A percentile compares a stretch with the other conserved stretches of the same genome.
Conservation (phyloP, 2,329 filamentous ascomycete genomes). For the Westerdykella sp. region DNA sequence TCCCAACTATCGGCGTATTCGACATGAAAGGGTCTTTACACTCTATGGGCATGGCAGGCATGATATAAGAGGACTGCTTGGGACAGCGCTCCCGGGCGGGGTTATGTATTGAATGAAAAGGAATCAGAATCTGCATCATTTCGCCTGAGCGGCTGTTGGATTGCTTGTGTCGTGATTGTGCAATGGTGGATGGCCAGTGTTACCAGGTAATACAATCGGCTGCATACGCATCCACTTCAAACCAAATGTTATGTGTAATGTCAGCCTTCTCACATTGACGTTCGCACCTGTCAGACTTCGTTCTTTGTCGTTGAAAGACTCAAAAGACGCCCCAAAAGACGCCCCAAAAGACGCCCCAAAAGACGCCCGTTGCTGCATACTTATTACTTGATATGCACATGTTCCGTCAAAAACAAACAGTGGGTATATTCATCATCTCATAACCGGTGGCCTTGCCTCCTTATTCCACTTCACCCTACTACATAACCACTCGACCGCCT, state of each 20-base stretch:
- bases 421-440: constrained; percentile 57
- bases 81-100: neutral
- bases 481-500: constrained; percentile 95
- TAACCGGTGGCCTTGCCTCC: constrained; percentile 82
- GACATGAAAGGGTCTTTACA: constrained; percentile 27
- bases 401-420: too few relatives aligned
- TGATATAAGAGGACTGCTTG: constrained; percentile 24
- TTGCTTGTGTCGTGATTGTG: neutral
- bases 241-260: too few relatives aligned
- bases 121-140: constrained; percentile 19
- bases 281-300: too few relatives aligned
- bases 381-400: too few relatives aligned
- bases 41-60: constrained; percentile 27
- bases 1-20: constrained; percentile 30
- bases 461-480: constrained; percentile 95
- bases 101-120: constrained; percentile 35
- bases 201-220: too few relatives aligned
- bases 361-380: too few relatives aligned
- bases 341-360: too few relatives aligned
- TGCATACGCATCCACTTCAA: too few relatives aligned
- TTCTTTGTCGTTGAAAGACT: too few relatives aligned
- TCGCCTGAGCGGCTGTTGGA: neutral
- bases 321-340: too few relatives aligned
- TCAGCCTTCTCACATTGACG: too few relatives aligned
- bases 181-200: too few relatives aligned